Conservation (phyloP, 129 eudicot genomes). For the Flaveria ramosissima region DNA sequence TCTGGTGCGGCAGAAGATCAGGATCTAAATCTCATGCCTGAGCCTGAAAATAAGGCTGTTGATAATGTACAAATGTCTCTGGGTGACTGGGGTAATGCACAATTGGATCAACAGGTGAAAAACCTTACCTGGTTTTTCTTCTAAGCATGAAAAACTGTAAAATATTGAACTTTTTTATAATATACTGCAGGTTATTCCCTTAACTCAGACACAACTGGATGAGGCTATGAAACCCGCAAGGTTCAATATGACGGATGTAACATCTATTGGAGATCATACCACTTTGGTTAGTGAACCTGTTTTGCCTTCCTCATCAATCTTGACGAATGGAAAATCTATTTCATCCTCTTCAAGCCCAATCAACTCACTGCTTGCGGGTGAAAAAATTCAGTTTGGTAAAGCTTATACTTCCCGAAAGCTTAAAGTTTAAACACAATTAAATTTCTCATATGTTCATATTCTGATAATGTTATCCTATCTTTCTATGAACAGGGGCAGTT, state of each 20-base stretch:
- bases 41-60: constrained; percentile 48
- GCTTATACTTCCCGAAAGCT: constrained; percentile 19
- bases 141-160: background rate
- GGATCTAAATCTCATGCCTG: constrained; percentile 43
- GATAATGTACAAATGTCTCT: constrained; percentile 49
- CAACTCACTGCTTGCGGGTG: constrained; percentile 92
- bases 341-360: constrained; percentile 81
- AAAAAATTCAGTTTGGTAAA: constrained; percentile 93
- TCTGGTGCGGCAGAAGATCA: constrained; percentile 42
- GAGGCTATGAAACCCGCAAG: constrained; percentile 89
- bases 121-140: background rate
- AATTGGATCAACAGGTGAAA: constrained; percentile 55
- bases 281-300: constrained; percentile 45
- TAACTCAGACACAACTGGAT: no score
- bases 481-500: constrained; percentile 75
- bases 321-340: constrained; percentile 60
- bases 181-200: constrained; percentile 66
- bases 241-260: constrained; percentile 43
- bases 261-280: constrained; percentile 60
- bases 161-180: constrained; percentile 11
- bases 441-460: background rate
- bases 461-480: constrained; percentile 13
- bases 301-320: constrained; percentile 52
- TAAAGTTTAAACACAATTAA: background rate
- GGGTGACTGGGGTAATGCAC: constrained; percentile 55